Evolutionary conservation across 768 basidiomycete genomes (phyloP), one percentile per base, ranked within the genome.

Genomic region (Trametes meyenii): DNA sequence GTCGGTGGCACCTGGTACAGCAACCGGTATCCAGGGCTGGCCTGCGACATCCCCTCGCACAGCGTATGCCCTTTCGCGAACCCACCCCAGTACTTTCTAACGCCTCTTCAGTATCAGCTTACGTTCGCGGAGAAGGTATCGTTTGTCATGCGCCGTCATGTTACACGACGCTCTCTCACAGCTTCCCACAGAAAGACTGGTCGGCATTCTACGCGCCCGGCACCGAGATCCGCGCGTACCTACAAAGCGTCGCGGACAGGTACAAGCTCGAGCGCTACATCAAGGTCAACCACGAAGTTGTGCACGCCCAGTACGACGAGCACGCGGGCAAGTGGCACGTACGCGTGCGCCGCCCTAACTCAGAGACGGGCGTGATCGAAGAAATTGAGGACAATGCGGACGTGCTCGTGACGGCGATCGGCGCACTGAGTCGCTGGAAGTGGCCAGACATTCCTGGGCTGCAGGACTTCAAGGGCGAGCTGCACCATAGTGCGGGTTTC

Each of bases 361-460:
- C 58, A 2, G 50, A 52, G 1, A 51, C 53, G 0, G 54, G 42
- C n/a, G 29, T 23, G 19, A 49, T 56, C 10, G 72, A 72, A 44
- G 68, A 80, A 63, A 77, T 85, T 44, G 80, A 81, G 26, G 85
- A 87, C 63, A 75, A 69, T 0, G 81, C 80, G 2, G 86, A 89
- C 60, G 74, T 88, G 0, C 75, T 89, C 38, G 78, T 89, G 53
- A 81, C 80, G 14, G 81, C 79, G 17, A 70, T 81, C 21, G 86
- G 86, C 4, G 64, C 65, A 12, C 69, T 87, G 45, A 85, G 82
- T 50, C 72, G 83, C 6, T 88, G 86, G 86, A 75, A 79, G 29
- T 89, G 86, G 88, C 89, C 88, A 3, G 80, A 85, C 48, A 87
- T 89, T 45, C 70, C 76, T 10, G 87, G 86, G 3, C 69, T 88